Evolutionary conservation across 345 rosid genomes (phyloP).

Genomic region (Euphorbia tirucalli): DNA sequence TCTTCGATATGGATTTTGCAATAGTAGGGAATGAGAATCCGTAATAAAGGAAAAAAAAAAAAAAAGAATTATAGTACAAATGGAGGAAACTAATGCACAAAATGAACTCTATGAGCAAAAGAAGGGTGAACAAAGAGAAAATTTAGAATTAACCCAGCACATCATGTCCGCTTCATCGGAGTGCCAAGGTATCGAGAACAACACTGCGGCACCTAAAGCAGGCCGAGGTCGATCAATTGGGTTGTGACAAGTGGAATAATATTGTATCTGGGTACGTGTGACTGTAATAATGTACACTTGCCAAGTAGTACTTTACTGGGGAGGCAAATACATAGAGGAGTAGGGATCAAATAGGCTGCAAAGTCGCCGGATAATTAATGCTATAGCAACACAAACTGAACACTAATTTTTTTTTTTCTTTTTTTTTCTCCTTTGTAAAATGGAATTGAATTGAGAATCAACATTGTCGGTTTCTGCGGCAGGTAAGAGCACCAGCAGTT

Average conservation of each 20-base stretch:
- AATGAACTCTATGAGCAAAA: slow-evolving; percentile 12
- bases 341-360: neutral
- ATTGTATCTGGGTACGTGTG: slow-evolving; percentile 1
- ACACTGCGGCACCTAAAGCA: slow-evolving; percentile 35
- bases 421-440: neutral
- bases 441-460: slow-evolving; percentile 26
- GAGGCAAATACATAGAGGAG: slow-evolving; percentile 11
- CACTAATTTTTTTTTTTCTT: neutral
- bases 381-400: neutral
- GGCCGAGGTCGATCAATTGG: slow-evolving; percentile 40
- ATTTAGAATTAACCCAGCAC: no score
- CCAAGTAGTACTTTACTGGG: slow-evolving; percentile 22
- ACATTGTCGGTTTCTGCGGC: slow-evolving; percentile 52
- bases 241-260: slow-evolving; percentile 31
- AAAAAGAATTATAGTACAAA: neutral
- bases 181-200: slow-evolving; percentile 23
- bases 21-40: neutral
- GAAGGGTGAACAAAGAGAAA: slow-evolving; percentile 6
- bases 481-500: slow-evolving; percentile 18
- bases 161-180: no score
- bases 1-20: neutral
- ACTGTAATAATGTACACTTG: slow-evolving; percentile 36
- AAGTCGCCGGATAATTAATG: slow-evolving; percentile 1
- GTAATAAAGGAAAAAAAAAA: neutral
- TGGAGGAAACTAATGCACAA: neutral